Conservation (phyloP, 2,329 filamentous ascomycete genomes). For the Arthrobotrys megalospora region DNA sequence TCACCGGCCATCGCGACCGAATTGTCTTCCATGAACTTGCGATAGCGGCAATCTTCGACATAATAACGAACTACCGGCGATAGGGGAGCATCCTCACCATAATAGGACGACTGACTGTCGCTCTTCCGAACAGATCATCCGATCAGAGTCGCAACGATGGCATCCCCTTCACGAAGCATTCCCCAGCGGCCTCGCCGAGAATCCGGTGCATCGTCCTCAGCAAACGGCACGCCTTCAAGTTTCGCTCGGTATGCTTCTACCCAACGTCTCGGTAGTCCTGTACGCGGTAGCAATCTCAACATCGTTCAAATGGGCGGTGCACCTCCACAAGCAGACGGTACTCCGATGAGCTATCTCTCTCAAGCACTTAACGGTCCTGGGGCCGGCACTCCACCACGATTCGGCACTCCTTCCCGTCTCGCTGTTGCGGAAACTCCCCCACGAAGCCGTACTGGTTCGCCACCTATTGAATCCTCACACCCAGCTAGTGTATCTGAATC, state of each 20-base stretch:
- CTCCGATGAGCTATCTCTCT: slow-evolving; percentile 77
- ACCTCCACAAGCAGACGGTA: slow-evolving; percentile 28
- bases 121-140: neutral
- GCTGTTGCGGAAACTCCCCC: slow-evolving; percentile 63
- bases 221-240: slow-evolving; percentile 36
- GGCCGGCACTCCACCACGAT: slow-evolving; percentile 78
- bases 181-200: slow-evolving; percentile 47
- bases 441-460: slow-evolving; percentile 69
- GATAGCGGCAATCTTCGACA: slow-evolving; percentile 21
- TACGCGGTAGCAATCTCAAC: slow-evolving; percentile 49
- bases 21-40: slow-evolving; percentile 56
- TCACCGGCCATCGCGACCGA: slow-evolving; percentile 27
- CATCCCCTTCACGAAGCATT: slow-evolving; percentile 56
- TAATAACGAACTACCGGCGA: neutral
- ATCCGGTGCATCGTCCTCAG: slow-evolving; percentile 45
- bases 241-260: slow-evolving; percentile 40
- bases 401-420: slow-evolving; percentile 76
- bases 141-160: slow-evolving; percentile 32
- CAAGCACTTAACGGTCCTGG: slow-evolving; percentile 72
- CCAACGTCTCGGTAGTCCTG: slow-evolving; percentile 53
- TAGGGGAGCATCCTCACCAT: slow-evolving; percentile 1
- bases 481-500: slow-evolving; percentile 84
- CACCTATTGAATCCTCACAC: slow-evolving; percentile 69
- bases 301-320: slow-evolving; percentile 53
- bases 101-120: slow-evolving; percentile 16